Evolutionary conservation across 2,329 filamentous ascomycete genomes (phyloP).

Genomic region (Paraphaeosphaeria sporulosa): DNA sequence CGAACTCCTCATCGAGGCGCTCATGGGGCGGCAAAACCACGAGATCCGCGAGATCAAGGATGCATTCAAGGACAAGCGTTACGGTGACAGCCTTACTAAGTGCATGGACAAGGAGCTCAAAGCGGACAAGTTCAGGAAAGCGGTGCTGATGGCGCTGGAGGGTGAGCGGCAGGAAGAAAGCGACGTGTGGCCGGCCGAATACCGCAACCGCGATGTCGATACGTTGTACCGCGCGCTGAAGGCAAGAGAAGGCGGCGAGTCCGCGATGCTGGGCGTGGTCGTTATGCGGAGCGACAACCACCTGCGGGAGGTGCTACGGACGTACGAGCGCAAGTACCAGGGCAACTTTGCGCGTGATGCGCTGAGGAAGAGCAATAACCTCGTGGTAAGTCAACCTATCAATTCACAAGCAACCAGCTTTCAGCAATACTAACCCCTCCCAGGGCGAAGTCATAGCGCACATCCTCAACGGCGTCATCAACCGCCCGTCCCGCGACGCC

Average conservation of each 20-base stretch:
- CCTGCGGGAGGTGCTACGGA: slow-evolving; percentile 77
- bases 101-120: slow-evolving; percentile 95
- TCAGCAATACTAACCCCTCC: neutral
- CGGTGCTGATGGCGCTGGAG: slow-evolving; percentile 83
- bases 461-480: slow-evolving; percentile 95
- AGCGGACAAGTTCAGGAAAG: slow-evolving; percentile 94
- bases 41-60: slow-evolving; percentile 89
- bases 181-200: slow-evolving; percentile 67
- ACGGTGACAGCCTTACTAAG: slow-evolving; percentile 77
- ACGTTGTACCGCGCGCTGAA: slow-evolving; percentile 74
- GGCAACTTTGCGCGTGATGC: slow-evolving; percentile 89
- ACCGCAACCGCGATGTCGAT: slow-evolving; percentile 69
- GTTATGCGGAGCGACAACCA: slow-evolving; percentile 82
- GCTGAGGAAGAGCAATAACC: slow-evolving; percentile 85
- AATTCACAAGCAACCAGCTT: too few species aligned
- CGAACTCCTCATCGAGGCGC: slow-evolving; percentile 88
- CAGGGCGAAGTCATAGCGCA: slow-evolving; percentile 94
- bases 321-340: slow-evolving; percentile 76
- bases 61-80: slow-evolving; percentile 90
- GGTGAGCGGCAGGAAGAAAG: slow-evolving; percentile 83
- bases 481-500: slow-evolving; percentile 91
- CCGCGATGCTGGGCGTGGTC: slow-evolving; percentile 84
- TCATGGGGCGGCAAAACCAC: slow-evolving; percentile 89
- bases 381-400: slow-evolving; percentile 74
- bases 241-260: slow-evolving; percentile 81